Evolutionary conservation across 441 rosid species (phyloP).

Genomic region (Manihot esculenta): DNA sequence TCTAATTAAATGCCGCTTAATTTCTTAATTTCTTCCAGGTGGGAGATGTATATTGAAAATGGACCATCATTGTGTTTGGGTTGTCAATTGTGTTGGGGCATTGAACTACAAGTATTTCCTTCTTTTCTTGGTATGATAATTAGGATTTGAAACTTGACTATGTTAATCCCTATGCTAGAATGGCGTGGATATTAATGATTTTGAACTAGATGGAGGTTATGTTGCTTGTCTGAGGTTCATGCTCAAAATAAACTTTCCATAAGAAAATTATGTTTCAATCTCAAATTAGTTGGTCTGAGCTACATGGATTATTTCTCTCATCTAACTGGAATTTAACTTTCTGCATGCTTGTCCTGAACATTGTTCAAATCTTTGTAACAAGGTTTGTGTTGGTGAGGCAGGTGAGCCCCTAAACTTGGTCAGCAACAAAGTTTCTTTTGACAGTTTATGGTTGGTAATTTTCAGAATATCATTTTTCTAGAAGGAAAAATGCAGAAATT

Average conservation of each 20-base stretch:
- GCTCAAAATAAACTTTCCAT: neutral
- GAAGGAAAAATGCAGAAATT: neutral
- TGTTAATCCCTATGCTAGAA: neutral
- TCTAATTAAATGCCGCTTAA: slow-evolving; percentile 12
- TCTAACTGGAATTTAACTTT: neutral
- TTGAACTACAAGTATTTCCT: slow-evolving; percentile 87
- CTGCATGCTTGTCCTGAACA: neutral
- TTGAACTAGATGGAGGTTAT: neutral
- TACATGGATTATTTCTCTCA: neutral
- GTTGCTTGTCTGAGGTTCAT: neutral
- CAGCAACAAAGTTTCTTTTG: neutral
- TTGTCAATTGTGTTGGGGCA: slow-evolving; percentile 93
- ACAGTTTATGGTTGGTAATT: neutral
- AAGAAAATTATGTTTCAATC: neutral
- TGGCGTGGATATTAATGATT: neutral
- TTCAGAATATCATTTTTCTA: neutral
- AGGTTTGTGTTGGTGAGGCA: neutral
- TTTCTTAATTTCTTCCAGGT: slow-evolving; percentile 46
- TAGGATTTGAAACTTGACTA: neutral
- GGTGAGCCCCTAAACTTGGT: neutral
- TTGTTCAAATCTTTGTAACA: neutral
- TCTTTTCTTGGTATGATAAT: slow-evolving; percentile 76
- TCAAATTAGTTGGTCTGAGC: neutral
- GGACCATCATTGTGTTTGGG: slow-evolving; percentile 99
- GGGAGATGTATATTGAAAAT: slow-evolving; percentile 84